Conservation (phyloP, 2,329 filamentous ascomycete species). For the Diaporthe caulivora region DNA sequence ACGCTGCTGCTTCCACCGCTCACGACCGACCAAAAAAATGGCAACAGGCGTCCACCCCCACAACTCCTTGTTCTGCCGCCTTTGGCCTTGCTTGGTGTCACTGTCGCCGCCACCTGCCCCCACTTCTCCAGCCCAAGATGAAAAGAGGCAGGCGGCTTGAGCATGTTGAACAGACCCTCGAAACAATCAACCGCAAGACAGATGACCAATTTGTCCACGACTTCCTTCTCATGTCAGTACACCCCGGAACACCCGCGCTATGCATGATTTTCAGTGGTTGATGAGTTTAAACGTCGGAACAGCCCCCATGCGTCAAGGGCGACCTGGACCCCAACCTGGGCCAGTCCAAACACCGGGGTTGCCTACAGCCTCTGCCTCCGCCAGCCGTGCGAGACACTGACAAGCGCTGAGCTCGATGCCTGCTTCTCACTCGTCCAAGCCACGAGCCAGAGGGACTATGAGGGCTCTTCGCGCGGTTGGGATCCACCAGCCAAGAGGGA, state of each 20-base stretch:
- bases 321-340: slow-evolving; percentile 58
- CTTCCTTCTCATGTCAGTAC: slow-evolving; percentile 31
- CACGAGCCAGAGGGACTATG: slow-evolving; percentile 76
- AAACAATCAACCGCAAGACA: slow-evolving; percentile 16
- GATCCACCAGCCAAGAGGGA: slow-evolving; percentile 68
- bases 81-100: not conserved
- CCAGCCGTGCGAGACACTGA: slow-evolving; percentile 47
- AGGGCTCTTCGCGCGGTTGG: slow-evolving; percentile 73
- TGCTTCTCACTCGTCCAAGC: slow-evolving; percentile 71
- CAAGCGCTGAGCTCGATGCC: slow-evolving; percentile 61
- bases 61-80: not conserved
- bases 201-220: slow-evolving; percentile 31
- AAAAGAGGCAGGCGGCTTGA: slow-evolving; percentile 21
- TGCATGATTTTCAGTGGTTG: not conserved
- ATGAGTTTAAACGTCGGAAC: not conserved
- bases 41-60: not conserved
- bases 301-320: slow-evolving; percentile 7
- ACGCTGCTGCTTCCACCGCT: not conserved
- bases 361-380: slow-evolving; percentile 60
- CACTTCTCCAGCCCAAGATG: slow-evolving; percentile 2
- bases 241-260: not conserved
- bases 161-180: slow-evolving; percentile 28
- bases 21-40: not conserved
- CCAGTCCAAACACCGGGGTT: slow-evolving; percentile 58
- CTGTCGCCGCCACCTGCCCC: not conserved